Evolutionary conservation across 192 early-diverging fungal genomes (phyloP), one percentile per base, ranked within the genome.

Genomic region (Dissophora ornata): DNA sequence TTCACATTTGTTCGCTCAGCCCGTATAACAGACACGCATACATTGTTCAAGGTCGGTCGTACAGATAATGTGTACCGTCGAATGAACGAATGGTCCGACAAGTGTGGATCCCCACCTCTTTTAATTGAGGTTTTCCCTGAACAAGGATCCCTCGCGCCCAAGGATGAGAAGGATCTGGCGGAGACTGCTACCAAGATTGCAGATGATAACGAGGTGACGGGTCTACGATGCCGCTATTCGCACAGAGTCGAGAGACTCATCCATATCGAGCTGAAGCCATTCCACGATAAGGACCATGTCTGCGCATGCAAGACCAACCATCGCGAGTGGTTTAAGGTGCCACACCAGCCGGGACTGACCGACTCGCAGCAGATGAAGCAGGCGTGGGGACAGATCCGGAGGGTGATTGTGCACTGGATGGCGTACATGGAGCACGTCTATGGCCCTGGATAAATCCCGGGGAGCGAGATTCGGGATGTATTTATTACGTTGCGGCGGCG

Each of bases 41-140:
- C 74, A 2, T 33, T 85, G 13, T 85, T 81, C 62, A 85, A 85
- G 46, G 79, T 85, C 21, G 84, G 84, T 2, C 59, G 84, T 9
- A 74, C 81, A 3, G 73, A 79, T 9, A 85, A 85, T 62, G 54
- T 85, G 1, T 64, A 61, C 19, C 74, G 84, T 1, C 69, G 84
- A 4, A 67, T 85, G 63, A 79, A 74, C 25, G 79, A 85, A 52
- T 85, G 84, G 84, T 60, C 60, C 19, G 64, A 75, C 19, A 78
- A 82, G 54, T 85, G 84, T 42, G 84, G 81, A 4, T 79, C 77
- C 4, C 68, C 64, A 5, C 84, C 84, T 19, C 26, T 52, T 15
- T 29, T 85, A 42, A 69, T 85, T 16, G 84, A 85, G 42, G 59
- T 66, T 36, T 85, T 85, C 49, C 84, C 84, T 4, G 55, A 80